Percentiles rank a stretch among this genome's conserved stretches.
Conservation (phyloP, 2,329 filamentous ascomycete genomes). For the Phaeosphaeriaceae sp. region DNA sequence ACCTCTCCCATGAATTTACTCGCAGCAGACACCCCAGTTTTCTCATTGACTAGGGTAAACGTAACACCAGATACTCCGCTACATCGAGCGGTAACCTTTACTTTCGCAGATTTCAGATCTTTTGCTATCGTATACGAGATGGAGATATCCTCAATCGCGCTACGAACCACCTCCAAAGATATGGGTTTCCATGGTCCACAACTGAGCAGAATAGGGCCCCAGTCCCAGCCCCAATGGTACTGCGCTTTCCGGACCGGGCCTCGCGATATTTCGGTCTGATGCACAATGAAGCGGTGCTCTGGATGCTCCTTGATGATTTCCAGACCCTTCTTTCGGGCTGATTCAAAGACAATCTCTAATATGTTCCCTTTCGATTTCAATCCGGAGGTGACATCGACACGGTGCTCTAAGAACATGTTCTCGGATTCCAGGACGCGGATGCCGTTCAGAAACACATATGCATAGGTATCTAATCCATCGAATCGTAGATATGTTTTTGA, state of each 20-base stretch:
- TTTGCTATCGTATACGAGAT: constrained; percentile 63
- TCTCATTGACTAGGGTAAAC: constrained; percentile 1
- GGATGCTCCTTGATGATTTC: constrained; percentile 60
- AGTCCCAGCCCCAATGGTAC: constrained; percentile 59
- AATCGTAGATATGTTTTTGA: constrained; percentile 59
- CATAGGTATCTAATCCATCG: constrained; percentile 69
- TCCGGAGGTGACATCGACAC: constrained; percentile 56
- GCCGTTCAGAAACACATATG: constrained; percentile 63
- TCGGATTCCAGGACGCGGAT: constrained; percentile 60
- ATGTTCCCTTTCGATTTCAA: constrained; percentile 51
- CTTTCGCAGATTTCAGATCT: constrained; percentile 5
- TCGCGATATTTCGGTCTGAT: constrained; percentile 54
- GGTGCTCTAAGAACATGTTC: constrained; percentile 69
- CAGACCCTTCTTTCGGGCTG: constrained; percentile 58
- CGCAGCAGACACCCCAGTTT: not conserved
- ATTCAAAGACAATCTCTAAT: constrained; percentile 64
- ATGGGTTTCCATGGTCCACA: constrained; percentile 71
- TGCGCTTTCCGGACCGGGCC: constrained; percentile 61
- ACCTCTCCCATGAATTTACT: not conserved
- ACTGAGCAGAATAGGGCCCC: constrained; percentile 56
- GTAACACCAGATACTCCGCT: constrained; percentile 3
- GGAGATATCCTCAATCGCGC: constrained; percentile 68
- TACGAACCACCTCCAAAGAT: constrained; percentile 71
- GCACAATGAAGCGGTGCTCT: constrained; percentile 57
- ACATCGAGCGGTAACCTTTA: not conserved